Base-by-base conservation (phyloP, 1,284 basidiomycete species). In the Mycena sp. region DNA sequence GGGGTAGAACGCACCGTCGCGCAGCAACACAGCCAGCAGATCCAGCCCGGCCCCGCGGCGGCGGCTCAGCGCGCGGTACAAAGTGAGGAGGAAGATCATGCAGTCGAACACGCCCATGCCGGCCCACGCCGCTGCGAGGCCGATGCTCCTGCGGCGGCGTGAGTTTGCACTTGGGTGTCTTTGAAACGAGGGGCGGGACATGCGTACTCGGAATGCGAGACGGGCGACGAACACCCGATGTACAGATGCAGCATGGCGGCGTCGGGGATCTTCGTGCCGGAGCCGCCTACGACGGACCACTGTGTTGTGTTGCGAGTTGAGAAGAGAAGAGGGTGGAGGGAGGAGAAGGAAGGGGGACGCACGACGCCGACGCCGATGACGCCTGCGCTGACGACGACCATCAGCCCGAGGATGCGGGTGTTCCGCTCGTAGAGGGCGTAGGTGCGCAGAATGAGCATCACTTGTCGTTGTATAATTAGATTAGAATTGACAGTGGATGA, bases 391-490 rank as follows among this genome's bases (percentile, higher is more conserved):
- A 63, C 7, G 40, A 23, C 19, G 3, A 54, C n/a, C 50, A 58
- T 49, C 6, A 58, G 16, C 11, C 14, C 38, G 12, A 58, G 50
- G 28, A 63, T 26, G n/a, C 28, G 32, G 2, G 26, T 32, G 14
- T 44, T 55, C 11, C 56, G 56, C 28, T 55, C 56, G 17, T 63
- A 63, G 19, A 63, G 62, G 1, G 62, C 62, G 26, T 63, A 59
- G 1, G 62, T 63, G 28, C 62, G 56, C 3, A 63, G 14, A 1
- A 59, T 50, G 17, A 63, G 62, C 56, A 63, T 63, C 10, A 50
- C 61, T 63, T 37, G 37, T 28, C 2, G 3, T 19, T 25, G 21
- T 3, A 26, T 7, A 40, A 16, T 14, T 7, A 11, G 19, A 4
- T 4, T 21, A 7, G 2, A 2, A n/a, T 11, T 19, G 3, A 10